Base-by-base conservation (phyloP, 2,329 filamentous ascomycete genomes). In the Pseudofabraea citricarpa region DNA sequence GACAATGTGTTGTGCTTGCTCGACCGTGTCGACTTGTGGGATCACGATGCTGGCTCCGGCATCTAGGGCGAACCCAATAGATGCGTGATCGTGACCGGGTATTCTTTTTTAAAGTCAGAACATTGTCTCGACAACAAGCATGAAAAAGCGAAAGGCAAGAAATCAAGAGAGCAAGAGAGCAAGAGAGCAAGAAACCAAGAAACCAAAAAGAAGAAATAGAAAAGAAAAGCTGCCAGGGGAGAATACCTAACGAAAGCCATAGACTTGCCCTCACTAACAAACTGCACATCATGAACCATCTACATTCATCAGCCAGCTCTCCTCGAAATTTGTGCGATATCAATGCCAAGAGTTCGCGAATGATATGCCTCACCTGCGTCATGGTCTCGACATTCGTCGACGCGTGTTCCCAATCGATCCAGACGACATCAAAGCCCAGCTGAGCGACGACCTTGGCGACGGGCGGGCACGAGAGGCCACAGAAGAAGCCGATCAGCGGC, bases 341-440 rank as follows among this genome's bases (percentile, higher is more conserved):
- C 7, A n/a, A 20, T 29, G 29, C 15, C 18, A 37, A 4, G 35
- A 21, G 21, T 13, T 22, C 15, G 13, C 21, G 15, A 31, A 48
- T 31, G 3, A 15, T 15, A 15, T 12, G 16, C 9, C 13, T 44
- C 40, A 65, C 62, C 32, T 57, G 64, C 1, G 69, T 73, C 70
- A 73, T 73, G n/a, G 69, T 73, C 57, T 73, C 70, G 20, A 71
- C 63, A 41, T 65, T 64, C 51, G 66, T 71, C 3, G 68, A 55
- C 6, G 59, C 62, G 55, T 73, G 70, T 52, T 73, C 71, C 70
- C 69, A 72, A 59, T 73, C 70, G 45, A 73, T 65, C 63, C 66
- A 71, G 1, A 69, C 61, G 7, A 59, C 46, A 47, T 74, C 71
- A 40, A 59, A 72, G 2, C 66, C 66, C 42, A 73, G 56, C 9